phyloP scores from a whole-genome alignment of 2,329 filamentous ascomycete genomes.

The Colletotrichum tanaceti region DNA sequence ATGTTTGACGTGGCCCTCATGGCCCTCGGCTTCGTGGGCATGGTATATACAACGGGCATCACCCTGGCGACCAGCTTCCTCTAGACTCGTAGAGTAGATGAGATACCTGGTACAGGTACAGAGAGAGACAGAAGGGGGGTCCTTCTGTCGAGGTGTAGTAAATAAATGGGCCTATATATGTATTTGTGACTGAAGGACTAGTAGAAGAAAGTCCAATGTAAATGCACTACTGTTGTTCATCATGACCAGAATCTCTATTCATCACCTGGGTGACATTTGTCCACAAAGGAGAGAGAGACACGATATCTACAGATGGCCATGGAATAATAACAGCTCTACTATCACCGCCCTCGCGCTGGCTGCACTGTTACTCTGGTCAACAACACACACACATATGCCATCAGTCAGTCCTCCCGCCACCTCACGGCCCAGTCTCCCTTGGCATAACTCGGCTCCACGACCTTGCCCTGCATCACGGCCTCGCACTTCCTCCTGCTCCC shows the following conservation, averaged over 20 bases:
- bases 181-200: background rate
- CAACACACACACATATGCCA: no score
- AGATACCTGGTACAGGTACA: constrained; percentile 1
- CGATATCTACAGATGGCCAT: no score
- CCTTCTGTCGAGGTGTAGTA: no score
- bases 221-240: constrained; percentile 12
- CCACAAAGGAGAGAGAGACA: no score
- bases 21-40: constrained; percentile 70
- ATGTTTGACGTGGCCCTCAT: constrained; percentile 72
- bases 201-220: background rate
- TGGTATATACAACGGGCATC: constrained; percentile 77
- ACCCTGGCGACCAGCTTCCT: constrained; percentile 62
- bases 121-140: background rate
- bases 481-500: constrained; percentile 63
- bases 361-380: no score
- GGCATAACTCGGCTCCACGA: constrained; percentile 70
- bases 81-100: constrained; percentile 8
- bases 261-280: no score
- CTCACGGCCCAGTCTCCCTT: constrained; percentile 70
- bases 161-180: no score
- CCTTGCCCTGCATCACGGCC: constrained; percentile 67
- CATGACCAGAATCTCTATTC: background rate
- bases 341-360: no score
- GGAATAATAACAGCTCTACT: no score
- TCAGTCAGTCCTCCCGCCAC: constrained; percentile 61